A percentile compares a stretch with the other conserved stretches of the same genome.
Evolutionary conservation across 1,284 basidiomycete genomes (phyloP).

Genomic region (Porogramme epimiltina): DNA sequence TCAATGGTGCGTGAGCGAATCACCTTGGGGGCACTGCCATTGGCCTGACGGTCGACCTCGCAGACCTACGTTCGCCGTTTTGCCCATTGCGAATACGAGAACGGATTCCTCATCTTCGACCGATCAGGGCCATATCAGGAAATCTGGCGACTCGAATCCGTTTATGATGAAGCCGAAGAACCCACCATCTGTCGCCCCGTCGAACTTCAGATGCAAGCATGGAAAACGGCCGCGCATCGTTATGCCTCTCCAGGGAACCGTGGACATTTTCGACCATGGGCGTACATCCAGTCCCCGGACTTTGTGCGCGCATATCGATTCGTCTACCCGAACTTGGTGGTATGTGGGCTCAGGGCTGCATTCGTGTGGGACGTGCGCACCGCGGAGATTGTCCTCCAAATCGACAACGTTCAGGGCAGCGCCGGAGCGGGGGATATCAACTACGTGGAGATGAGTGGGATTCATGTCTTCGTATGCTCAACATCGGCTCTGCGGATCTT

Average conservation of each 20-base stretch:
- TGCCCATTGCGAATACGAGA: constrained; percentile 76
- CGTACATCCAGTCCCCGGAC: constrained; percentile 48
- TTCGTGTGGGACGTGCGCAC: constrained; percentile 65
- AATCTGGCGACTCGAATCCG: constrained; percentile 59
- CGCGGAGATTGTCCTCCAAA: constrained; percentile 44
- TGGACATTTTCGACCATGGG: constrained; percentile 63
- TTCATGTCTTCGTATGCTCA: constrained; percentile 65
- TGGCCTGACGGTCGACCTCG: constrained; percentile 1
- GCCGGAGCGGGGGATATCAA: constrained; percentile 39
- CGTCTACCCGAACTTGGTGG: constrained; percentile 64
- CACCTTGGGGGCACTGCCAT: not conserved
- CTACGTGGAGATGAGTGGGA: constrained; percentile 67
- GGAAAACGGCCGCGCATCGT: constrained; percentile 4
- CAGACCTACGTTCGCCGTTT: constrained; percentile 55
- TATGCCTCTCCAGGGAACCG: constrained; percentile 13
- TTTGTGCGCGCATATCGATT: constrained; percentile 62
- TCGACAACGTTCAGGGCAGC: constrained; percentile 43
- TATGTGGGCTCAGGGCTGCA: constrained; percentile 43
- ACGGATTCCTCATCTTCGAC: constrained; percentile 72
- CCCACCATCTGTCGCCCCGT: constrained; percentile 32
- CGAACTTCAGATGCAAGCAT: constrained; percentile 35
- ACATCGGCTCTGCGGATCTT: constrained; percentile 51
- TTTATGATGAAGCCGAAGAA: constrained; percentile 27
- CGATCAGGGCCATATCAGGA: constrained; percentile 58
- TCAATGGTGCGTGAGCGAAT: constrained; percentile 35